A percentile compares a stretch with the other conserved stretches of the same genome.
phyloP scores from a whole-genome alignment of 1,284 basidiomycete species.

The Thecaphora thlaspeos region DNA sequence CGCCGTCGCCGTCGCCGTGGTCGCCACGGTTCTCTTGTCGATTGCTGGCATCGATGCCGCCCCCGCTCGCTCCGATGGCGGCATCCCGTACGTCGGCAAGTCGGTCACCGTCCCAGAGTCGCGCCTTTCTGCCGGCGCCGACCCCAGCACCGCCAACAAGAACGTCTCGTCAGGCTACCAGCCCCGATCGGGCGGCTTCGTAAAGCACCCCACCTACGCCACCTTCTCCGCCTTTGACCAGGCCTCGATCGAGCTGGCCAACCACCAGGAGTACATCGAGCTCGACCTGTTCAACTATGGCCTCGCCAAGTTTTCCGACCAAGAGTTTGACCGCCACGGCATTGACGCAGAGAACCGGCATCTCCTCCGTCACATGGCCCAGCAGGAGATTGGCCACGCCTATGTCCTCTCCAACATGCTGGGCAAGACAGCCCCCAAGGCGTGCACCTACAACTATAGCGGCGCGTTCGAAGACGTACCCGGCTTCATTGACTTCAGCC shows the following conservation, averaged over 20 bases:
- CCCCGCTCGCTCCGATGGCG: no score
- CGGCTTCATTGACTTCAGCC: conserved; percentile 39
- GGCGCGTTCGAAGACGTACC: conserved; percentile 28
- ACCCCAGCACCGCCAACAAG: conserved; percentile 21
- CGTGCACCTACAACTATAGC: conserved; percentile 36
- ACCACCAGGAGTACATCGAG: conserved; percentile 48
- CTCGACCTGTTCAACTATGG: conserved; percentile 47
- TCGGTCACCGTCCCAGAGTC: conserved; percentile 10
- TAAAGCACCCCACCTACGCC: conserved; percentile 25
- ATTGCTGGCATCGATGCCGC: no score
- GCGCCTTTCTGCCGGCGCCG: conserved; percentile 17
- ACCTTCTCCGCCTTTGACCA: conserved; percentile 39
- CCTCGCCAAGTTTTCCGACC: conserved; percentile 37
- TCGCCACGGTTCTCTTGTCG: no score
- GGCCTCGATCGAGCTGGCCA: conserved; percentile 31
- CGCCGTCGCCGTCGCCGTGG: no score
- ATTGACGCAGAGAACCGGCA: conserved; percentile 30
- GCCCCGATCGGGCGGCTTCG: conserved; percentile 19
- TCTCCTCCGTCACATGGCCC: conserved; percentile 37
- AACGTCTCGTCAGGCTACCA: conserved; percentile 27
- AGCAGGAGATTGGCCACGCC: conserved; percentile 47
- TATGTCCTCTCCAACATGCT: conserved; percentile 40
- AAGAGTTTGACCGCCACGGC: conserved; percentile 31
- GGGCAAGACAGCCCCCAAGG: conserved; percentile 31
- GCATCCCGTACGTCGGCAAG: not conserved